Evolutionary conservation across 129 eudicot genomes (phyloP), one percentile per base, ranked within the genome.

Genomic region (sunflower (Helianthus annuus)): DNA sequence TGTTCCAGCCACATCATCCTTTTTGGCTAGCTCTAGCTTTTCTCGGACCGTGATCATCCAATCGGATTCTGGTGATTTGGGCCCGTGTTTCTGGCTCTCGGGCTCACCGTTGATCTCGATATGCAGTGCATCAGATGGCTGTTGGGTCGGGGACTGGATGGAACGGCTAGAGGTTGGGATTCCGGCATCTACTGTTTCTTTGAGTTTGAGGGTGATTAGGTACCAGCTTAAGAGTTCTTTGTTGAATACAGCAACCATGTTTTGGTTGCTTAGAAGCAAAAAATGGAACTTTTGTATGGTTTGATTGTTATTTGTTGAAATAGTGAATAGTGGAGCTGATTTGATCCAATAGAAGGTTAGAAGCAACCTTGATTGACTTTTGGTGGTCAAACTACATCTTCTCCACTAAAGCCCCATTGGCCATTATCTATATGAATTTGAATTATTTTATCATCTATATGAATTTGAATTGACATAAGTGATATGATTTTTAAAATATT

Each of bases 181-280:
- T 10, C 91, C 88, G 63, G 86, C 84, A 65, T 84, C 92, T 1
- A 89, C 79, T 10, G 96, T 80, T 87, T 89, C 90, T 66, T 89
- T 89, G 83, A 92, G 96, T 70, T 89, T 92, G 40, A 89, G 90
- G 56, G 98, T 83, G 16, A 92, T 87, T 64, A 92, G 84, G 75
- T 92, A 89, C 98, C 98, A 92, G 63, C 98, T 89, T 68, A 92
- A 85, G 5, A 92, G 87, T 49, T 89, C 95, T 67, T 92, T 89
- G 96, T 89, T 89, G 88, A 81, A 89, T 10, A 92, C 96, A 56
- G 87, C 96, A 46, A 89, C 98, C 98, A 92, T 92, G 8, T 81
- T 78, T 27, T 27, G 2, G 2, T 75, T 39, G 73, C 66, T 75
- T 54, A 27, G 36, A 73, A 64, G 64, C 42, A 52, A 51, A 29